Conservation (phyloP, 208 protist species). For the Leishmania arabica region DNA sequence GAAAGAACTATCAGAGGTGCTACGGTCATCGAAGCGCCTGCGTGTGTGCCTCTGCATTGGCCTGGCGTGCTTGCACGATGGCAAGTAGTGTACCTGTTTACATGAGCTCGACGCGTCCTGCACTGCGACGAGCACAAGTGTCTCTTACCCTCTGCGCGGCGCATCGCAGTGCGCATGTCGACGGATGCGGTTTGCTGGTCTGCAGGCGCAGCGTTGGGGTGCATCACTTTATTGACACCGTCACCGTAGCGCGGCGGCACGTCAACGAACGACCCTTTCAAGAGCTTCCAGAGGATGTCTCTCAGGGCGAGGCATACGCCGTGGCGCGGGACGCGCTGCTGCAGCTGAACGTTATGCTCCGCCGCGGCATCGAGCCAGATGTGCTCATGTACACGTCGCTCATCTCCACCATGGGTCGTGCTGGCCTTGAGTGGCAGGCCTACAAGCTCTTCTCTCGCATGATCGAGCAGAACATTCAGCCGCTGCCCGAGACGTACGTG, state of each 20-base stretch:
- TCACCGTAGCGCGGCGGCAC: slow-evolving; percentile 15
- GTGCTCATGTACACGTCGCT: slow-evolving; percentile 93
- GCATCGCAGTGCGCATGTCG: not conserved
- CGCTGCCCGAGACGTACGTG: slow-evolving; percentile 92
- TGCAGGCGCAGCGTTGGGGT: not conserved
- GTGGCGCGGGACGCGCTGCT: slow-evolving; percentile 82
- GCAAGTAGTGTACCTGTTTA: not conserved
- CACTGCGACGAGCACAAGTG: not conserved
- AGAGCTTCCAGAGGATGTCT: slow-evolving; percentile 49
- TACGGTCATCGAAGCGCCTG: not conserved
- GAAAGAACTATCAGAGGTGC: not conserved
- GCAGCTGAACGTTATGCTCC: slow-evolving; percentile 94
- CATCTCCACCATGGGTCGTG: slow-evolving; percentile 87
- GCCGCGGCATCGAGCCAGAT: slow-evolving; percentile 88
- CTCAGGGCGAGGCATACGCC: slow-evolving; percentile 69
- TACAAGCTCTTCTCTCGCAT: slow-evolving; percentile 95
- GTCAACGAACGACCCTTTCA: slow-evolving; percentile 74
- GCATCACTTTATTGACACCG: not conserved
- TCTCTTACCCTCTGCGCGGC: not conserved
- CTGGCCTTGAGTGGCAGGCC: slow-evolving; percentile 91
- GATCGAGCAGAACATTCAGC: slow-evolving; percentile 83
- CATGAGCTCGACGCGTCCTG: not conserved
- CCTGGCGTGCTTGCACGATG: not conserved
- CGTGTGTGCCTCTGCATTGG: not conserved
- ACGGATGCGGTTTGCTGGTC: slow-evolving; percentile 1